Percentiles rank a stretch among this genome's conserved stretches.
phyloP scores from a whole-genome alignment of 2,329 filamentous ascomycete species.

The Fusarium avenaceum region DNA sequence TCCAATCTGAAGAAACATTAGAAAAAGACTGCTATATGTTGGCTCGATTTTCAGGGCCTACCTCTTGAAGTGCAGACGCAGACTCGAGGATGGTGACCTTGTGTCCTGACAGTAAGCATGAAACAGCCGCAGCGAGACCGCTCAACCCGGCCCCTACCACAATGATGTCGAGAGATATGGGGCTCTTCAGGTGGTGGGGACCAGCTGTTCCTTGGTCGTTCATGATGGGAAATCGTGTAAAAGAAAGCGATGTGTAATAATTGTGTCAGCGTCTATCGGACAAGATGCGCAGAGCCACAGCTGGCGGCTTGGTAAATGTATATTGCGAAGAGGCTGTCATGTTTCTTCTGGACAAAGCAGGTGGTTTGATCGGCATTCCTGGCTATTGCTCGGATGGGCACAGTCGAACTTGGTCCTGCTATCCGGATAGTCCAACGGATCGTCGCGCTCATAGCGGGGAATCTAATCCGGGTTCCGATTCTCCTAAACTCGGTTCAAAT shows the following conservation, averaged over 20 bases:
- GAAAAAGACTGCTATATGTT: neutral
- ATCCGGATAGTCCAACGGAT: neutral
- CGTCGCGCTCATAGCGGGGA: neutral
- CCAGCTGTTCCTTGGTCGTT: neutral
- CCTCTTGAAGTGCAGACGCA: slow-evolving; percentile 57
- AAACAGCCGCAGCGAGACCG: slow-evolving; percentile 58
- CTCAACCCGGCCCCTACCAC: slow-evolving; percentile 60
- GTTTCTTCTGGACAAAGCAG: neutral
- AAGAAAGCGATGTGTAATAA: neutral
- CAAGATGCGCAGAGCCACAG: neutral
- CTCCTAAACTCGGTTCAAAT: neutral
- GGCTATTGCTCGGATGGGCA: neutral
- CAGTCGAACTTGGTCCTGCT: neutral
- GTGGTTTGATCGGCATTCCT: neutral
- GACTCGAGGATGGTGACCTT: slow-evolving; percentile 59
- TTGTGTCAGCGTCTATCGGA: neutral
- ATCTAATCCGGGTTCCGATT: neutral
- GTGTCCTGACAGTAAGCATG: slow-evolving; percentile 56
- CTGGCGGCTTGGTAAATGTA: slow-evolving; percentile 2
- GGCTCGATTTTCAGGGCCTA: neutral
- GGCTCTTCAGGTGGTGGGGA: neutral
- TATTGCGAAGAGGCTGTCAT: neutral
- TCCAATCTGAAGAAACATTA: slow-evolving; percentile 52
- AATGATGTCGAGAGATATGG: slow-evolving; percentile 52
- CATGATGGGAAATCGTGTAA: slow-evolving; percentile 3